Percentiles rank a stretch among this genome's conserved stretches.
phyloP scores from a whole-genome alignment of 1,284 basidiomycete genomes.

The Cryptococcus sp. region DNA sequence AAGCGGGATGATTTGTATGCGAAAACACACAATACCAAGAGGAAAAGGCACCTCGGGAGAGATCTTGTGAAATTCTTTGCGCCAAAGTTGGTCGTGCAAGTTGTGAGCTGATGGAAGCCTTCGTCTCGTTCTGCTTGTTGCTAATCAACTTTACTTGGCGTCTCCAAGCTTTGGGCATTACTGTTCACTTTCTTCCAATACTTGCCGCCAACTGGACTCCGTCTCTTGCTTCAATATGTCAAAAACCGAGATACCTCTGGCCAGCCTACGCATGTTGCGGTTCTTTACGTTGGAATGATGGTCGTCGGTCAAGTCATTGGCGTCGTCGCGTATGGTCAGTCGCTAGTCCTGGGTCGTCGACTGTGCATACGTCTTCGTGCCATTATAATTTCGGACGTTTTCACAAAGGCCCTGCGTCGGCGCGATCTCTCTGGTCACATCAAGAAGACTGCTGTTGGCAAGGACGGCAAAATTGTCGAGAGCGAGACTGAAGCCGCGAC shows the following conservation, averaged over 20 bases:
- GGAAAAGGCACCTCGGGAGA: conserved; percentile 47
- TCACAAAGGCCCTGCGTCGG: conserved; percentile 59
- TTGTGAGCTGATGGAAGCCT: conserved; percentile 21
- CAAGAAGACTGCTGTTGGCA: conserved; percentile 27
- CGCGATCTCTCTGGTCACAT: conserved; percentile 53
- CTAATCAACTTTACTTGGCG: not conserved
- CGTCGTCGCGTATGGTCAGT: conserved; percentile 52
- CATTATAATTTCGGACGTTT: conserved; percentile 59
- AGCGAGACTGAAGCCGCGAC: conserved; percentile 42
- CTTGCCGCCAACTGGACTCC: conserved; percentile 57
- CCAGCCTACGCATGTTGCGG: conserved; percentile 55
- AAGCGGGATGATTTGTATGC: conserved; percentile 22
- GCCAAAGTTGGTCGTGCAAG: conserved; percentile 28
- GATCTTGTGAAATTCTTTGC: conserved; percentile 41
- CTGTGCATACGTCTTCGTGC: conserved; percentile 54
- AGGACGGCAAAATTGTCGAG: conserved; percentile 25
- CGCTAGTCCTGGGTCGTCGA: conserved; percentile 56
- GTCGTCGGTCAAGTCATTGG: conserved; percentile 54
- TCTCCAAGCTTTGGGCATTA: conserved; percentile 51
- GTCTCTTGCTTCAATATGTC: conserved; percentile 56
- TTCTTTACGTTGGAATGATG: conserved; percentile 58
- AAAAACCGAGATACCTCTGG: conserved; percentile 37
- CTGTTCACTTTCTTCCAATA: conserved; percentile 55
- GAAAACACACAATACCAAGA: conserved; percentile 27
- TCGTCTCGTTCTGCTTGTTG: conserved; percentile 2